Evolutionary conservation across 2,329 filamentous ascomycete species (phyloP).

Genomic region (Seiridium unicorne): DNA sequence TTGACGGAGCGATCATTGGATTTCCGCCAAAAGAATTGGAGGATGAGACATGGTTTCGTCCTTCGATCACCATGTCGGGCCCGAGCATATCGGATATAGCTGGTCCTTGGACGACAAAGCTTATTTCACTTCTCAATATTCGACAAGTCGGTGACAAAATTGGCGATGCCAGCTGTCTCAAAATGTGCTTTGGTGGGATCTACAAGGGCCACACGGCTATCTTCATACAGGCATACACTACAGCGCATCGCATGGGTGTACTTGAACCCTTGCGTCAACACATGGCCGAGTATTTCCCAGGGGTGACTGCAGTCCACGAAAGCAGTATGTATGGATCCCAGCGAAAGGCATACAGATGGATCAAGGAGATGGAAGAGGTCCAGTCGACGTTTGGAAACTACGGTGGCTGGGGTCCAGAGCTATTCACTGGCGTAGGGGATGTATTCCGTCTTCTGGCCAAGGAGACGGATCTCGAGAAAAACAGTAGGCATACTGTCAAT

Average conservation of each 20-base stretch:
- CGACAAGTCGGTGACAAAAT: not conserved
- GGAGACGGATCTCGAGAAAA: not conserved
- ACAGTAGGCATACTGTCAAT: not conserved
- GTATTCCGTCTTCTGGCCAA: not conserved
- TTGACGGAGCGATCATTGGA: not conserved
- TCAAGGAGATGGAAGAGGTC: not conserved
- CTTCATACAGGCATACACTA: not conserved
- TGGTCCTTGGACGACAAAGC: not conserved
- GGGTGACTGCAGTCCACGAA: not conserved
- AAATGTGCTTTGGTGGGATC: not conserved
- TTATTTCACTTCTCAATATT: not conserved
- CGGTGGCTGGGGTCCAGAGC: not conserved
- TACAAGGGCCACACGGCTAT: not conserved
- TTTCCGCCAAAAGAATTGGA: not conserved
- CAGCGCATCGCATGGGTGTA: not conserved
- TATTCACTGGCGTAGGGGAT: not conserved
- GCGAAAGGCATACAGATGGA: conserved; percentile 1
- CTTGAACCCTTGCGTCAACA: not conserved
- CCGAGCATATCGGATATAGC: not conserved
- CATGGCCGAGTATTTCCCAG: not conserved
- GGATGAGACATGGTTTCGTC: not conserved
- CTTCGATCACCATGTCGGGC: not conserved
- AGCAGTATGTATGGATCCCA: not conserved
- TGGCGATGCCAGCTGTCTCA: not conserved
- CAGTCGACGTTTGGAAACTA: not conserved